A percentile compares a stretch with the other conserved stretches of the same genome.
Evolutionary conservation across 2,329 filamentous ascomycete species (phyloP).

Genomic region (Curvularia verruculosa): DNA sequence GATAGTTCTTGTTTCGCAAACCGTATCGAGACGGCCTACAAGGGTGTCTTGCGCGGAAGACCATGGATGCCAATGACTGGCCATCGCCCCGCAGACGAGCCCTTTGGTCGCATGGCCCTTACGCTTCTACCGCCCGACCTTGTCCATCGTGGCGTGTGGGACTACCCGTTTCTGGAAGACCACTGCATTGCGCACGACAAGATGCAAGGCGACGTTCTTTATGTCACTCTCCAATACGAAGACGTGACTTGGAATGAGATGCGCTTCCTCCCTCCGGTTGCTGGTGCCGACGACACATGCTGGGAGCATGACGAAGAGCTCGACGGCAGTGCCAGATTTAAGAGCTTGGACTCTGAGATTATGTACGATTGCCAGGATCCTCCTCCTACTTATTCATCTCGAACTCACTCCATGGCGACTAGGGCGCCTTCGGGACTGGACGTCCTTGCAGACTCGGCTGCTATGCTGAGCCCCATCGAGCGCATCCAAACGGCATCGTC

Average conservation of each 20-base stretch:
- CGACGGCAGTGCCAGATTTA: slow-evolving; percentile 46
- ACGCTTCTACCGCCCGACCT: slow-evolving; percentile 43
- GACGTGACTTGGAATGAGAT: slow-evolving; percentile 51
- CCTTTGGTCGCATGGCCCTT: slow-evolving; percentile 49
- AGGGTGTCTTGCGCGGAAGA: slow-evolving; percentile 44
- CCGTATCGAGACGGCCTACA: slow-evolving; percentile 46
- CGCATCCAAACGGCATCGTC: slow-evolving; percentile 35
- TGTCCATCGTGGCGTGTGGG: slow-evolving; percentile 46
- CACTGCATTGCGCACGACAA: slow-evolving; percentile 52
- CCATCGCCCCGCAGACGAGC: slow-evolving; percentile 47
- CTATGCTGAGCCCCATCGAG: slow-evolving; percentile 44
- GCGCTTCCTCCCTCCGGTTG: slow-evolving; percentile 42
- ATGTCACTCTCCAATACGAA: slow-evolving; percentile 49
- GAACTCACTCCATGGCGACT: slow-evolving; percentile 48
- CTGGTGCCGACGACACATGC: slow-evolving; percentile 44
- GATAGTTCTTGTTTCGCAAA: slow-evolving; percentile 48
- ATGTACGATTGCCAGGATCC: slow-evolving; percentile 53
- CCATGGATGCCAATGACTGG: slow-evolving; percentile 51
- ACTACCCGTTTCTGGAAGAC: slow-evolving; percentile 49
- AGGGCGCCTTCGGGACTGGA: slow-evolving; percentile 48
- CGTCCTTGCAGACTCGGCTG: slow-evolving; percentile 47
- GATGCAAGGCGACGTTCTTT: slow-evolving; percentile 50
- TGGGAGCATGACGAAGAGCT: slow-evolving; percentile 50
- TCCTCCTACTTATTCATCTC: slow-evolving; percentile 51
- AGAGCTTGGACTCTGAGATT: slow-evolving; percentile 49